These are phyloP conservation scores for Astrocystis sublimbata DNA, from an alignment of 495 filamentous ascomycete species.

Conservation along the genomic window DNA sequence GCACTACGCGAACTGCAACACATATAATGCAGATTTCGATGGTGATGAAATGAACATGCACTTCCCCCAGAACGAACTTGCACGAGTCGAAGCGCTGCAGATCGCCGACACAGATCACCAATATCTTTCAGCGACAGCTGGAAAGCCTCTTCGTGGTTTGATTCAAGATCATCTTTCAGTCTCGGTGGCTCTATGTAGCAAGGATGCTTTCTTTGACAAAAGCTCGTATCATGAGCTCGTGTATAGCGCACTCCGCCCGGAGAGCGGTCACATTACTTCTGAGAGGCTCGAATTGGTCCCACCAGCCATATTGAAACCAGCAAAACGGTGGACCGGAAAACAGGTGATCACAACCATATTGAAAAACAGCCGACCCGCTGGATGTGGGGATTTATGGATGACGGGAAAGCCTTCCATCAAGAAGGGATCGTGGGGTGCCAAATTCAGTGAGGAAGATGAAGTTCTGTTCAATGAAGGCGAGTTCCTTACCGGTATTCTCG, in stretches of 20 bases:
- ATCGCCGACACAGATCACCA: constrained; percentile 97
- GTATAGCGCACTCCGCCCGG: constrained; percentile 85
- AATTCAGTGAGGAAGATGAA: constrained; percentile 61
- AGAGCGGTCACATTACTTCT: constrained; percentile 73
- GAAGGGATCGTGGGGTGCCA: constrained; percentile 67
- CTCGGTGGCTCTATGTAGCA: constrained; percentile 83
- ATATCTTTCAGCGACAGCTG: constrained; percentile 90
- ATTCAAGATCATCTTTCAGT: constrained; percentile 99
- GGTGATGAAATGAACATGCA: constrained; percentile 99
- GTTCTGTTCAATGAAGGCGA: constrained; percentile 87
- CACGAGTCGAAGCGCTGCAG: constrained; percentile 83
- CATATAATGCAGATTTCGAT: constrained; percentile 99
- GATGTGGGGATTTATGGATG: constrained; percentile 77
- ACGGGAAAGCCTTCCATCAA: constrained; percentile 74
- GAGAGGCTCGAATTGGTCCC: constrained; percentile 73
- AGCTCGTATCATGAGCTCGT: constrained; percentile 91
- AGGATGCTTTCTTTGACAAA: constrained; percentile 88
- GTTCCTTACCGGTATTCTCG: constrained; percentile 85
- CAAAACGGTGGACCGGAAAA: constrained; percentile 92
- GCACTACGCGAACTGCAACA: constrained; percentile 99
- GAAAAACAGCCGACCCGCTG: constrained; percentile 79
- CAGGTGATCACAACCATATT: constrained; percentile 93
- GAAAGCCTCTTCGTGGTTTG: constrained; percentile 90
- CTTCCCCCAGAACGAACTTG: constrained; percentile 96
- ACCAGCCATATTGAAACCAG: constrained; percentile 82